Conservation (phyloP, 352 stramenopile species). For the Aphanomyces cochlioides region DNA sequence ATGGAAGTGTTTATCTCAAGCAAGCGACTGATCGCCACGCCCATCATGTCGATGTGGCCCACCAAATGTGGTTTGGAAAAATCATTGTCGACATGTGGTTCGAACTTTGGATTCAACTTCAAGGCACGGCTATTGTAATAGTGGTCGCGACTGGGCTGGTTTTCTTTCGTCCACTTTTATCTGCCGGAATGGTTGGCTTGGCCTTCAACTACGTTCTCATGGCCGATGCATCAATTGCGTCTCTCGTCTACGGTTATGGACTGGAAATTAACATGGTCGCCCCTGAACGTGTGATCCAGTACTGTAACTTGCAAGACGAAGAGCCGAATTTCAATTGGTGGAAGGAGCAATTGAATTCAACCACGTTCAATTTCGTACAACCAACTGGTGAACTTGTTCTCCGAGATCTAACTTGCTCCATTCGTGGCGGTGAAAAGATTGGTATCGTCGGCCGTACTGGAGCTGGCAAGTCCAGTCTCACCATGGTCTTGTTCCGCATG, state of each 20-base stretch:
- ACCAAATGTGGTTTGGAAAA: slow-evolving; percentile 66
- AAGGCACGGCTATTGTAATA: slow-evolving; percentile 77
- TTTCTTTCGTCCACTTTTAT: slow-evolving; percentile 47
- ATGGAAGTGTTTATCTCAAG: slow-evolving; percentile 29
- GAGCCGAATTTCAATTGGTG: slow-evolving; percentile 43
- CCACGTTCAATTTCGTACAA: slow-evolving; percentile 54
- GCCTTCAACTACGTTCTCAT: slow-evolving; percentile 87
- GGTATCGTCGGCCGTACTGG: slow-evolving; percentile 88
- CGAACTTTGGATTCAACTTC: slow-evolving; percentile 71
- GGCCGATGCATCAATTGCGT: slow-evolving; percentile 81
- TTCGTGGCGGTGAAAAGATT: slow-evolving; percentile 58
- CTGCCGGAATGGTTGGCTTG: slow-evolving; percentile 73
- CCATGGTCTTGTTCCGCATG: slow-evolving; percentile 77
- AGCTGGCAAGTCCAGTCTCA: slow-evolving; percentile 86
- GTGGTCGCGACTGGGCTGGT: slow-evolving; percentile 74
- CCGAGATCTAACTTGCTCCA: slow-evolving; percentile 36
- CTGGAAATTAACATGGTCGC: slow-evolving; percentile 91
- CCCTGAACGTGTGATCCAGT: slow-evolving; percentile 86
- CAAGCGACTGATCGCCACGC: slow-evolving; percentile 47
- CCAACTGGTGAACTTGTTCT: slow-evolving; percentile 38
- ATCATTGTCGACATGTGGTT: slow-evolving; percentile 79
- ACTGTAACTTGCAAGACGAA: slow-evolving; percentile 52
- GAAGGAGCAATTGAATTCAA: slow-evolving; percentile 45
- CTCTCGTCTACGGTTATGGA: slow-evolving; percentile 75
- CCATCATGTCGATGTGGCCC: slow-evolving; percentile 53